These are phyloP conservation scores for Aureobasidium sp. DNA, from an alignment of 2,329 filamentous ascomycete genomes.

Conservation along the genomic window DNA sequence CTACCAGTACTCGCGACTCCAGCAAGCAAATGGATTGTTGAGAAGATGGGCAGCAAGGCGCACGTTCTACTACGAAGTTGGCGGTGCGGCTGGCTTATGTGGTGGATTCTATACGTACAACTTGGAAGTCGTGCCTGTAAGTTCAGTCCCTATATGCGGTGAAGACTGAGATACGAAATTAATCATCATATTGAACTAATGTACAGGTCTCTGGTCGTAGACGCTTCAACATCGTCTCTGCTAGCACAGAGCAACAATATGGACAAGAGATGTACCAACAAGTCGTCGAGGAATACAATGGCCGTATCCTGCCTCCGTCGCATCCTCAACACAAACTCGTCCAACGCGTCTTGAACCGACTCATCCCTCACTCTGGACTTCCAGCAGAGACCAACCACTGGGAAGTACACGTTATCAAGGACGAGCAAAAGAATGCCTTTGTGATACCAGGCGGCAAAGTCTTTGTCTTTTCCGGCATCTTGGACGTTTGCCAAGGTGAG, in stretches of 20 bases:
- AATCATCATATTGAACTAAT: background rate
- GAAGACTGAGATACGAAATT: background rate
- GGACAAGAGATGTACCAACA: slow-evolving; percentile 47
- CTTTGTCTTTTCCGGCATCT: slow-evolving; percentile 66
- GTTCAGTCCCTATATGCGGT: slow-evolving; percentile 7
- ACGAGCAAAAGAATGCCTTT: slow-evolving; percentile 60
- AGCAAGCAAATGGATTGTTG: slow-evolving; percentile 19
- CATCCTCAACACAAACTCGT: slow-evolving; percentile 52
- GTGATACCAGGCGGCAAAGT: slow-evolving; percentile 70
- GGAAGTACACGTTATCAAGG: slow-evolving; percentile 70
- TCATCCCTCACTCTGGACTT: slow-evolving; percentile 60
- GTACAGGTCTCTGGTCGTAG: slow-evolving; percentile 53
- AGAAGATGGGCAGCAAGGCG: slow-evolving; percentile 33
- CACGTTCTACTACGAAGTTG: slow-evolving; percentile 40
- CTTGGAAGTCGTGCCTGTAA: slow-evolving; percentile 58
- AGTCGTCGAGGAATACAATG: slow-evolving; percentile 47
- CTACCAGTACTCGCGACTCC: slow-evolving; percentile 27
- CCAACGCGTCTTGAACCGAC: slow-evolving; percentile 52
- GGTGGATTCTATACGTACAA: slow-evolving; percentile 58
- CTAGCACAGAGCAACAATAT: slow-evolving; percentile 45
- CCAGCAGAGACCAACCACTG: slow-evolving; percentile 44
- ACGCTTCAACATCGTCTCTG: slow-evolving; percentile 62
- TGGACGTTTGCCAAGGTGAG: slow-evolving; percentile 57
- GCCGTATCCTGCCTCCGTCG: slow-evolving; percentile 48
- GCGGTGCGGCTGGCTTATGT: slow-evolving; percentile 32